Evolutionary conservation across 331 rosid genomes (phyloP).

Genomic region (Spiraea crenata): DNA sequence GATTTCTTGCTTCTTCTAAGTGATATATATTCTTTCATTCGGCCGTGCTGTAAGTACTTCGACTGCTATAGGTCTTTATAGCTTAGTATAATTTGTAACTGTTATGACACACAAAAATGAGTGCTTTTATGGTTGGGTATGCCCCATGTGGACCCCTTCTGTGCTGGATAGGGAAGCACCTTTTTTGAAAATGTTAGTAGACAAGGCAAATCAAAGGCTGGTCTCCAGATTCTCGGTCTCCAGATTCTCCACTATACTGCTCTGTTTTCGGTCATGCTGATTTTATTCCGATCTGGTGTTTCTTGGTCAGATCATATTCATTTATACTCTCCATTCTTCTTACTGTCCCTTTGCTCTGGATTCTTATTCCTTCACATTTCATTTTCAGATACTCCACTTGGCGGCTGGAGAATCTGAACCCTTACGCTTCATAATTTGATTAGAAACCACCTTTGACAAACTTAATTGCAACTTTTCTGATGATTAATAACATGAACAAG

Average conservation of each 20-base stretch:
- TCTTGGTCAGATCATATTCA: background rate
- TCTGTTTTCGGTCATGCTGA: background rate
- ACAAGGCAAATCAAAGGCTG: background rate
- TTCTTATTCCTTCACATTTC: background rate
- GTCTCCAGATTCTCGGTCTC: background rate
- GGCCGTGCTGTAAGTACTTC: no score
- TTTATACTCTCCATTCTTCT: background rate
- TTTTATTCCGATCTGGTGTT: background rate
- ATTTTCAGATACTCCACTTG: background rate
- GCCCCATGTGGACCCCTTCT: background rate
- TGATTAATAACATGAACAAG: no score
- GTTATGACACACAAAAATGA: no score
- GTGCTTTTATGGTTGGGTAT: no score
- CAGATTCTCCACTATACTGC: background rate
- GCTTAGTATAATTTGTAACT: no score
- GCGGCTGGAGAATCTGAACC: background rate
- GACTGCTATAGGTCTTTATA: no score
- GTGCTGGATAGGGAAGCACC: background rate
- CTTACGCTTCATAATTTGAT: no score
- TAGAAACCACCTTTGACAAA: no score
- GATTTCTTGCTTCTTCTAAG: background rate
- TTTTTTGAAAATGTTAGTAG: background rate
- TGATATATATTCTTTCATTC: background rate
- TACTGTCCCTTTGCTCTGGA: background rate
- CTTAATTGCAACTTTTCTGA: no score